Percentiles rank a stretch among this genome's conserved stretches.
Conservation (phyloP, 306 rosid species). For the Datisca glomerata region DNA sequence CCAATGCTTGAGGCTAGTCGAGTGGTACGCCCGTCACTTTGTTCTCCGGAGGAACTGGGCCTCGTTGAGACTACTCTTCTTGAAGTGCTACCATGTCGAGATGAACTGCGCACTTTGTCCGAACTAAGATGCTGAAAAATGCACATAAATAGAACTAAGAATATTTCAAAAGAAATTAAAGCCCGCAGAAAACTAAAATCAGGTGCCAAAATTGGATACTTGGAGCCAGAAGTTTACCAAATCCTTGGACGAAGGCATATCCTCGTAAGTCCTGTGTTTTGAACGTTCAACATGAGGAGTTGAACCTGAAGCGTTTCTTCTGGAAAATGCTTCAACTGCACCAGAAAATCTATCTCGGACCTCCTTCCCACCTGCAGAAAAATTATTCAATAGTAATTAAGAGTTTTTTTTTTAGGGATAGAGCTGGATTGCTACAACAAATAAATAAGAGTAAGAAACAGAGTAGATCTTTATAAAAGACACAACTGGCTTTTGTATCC, state of each 20-base stretch:
- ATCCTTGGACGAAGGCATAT: constrained; percentile 68
- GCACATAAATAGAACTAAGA: not conserved
- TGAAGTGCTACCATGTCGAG: constrained; percentile 69
- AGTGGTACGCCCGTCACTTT: constrained; percentile 54
- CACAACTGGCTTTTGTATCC: too few species aligned
- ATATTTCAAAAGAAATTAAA: not conserved
- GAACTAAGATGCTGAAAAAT: constrained; percentile 55
- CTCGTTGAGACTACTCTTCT: constrained; percentile 68
- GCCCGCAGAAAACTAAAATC: not conserved
- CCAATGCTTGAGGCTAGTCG: constrained; percentile 72
- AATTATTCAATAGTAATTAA: too few species aligned
- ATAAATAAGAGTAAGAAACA: constrained; percentile 21
- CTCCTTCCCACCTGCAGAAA: too few species aligned
- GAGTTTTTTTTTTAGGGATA: too few species aligned
- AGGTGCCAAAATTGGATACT: not conserved
- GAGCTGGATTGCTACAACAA: too few species aligned
- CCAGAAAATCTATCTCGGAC: constrained; percentile 69
- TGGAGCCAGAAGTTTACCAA: constrained; percentile 30
- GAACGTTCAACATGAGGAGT: constrained; percentile 60
- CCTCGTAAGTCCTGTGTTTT: constrained; percentile 63
- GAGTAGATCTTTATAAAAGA: too few species aligned
- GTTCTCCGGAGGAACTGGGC: constrained; percentile 93
- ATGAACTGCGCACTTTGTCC: constrained; percentile 61
- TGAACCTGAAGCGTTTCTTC: constrained; percentile 64
- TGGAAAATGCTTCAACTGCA: constrained; percentile 77